These are phyloP conservation scores for Xylaria cubensis DNA, from an alignment of 495 filamentous ascomycete species.

Conservation along the genomic window DNA sequence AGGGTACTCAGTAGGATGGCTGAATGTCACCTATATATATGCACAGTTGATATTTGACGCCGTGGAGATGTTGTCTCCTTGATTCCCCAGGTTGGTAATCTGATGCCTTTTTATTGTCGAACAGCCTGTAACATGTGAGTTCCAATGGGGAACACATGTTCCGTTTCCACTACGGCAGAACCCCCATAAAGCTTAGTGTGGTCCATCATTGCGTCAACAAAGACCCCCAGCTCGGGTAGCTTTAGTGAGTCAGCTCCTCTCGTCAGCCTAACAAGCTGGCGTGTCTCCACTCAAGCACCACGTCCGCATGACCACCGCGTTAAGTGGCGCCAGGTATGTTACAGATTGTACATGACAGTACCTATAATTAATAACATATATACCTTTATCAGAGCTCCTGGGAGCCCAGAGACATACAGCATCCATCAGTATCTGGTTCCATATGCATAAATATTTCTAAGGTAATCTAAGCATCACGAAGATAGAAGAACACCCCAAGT, in stretches of 20 bases:
- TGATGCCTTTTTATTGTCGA: constrained; percentile 16
- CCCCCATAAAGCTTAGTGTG: neutral
- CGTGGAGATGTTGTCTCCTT: neutral
- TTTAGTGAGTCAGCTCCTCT: neutral
- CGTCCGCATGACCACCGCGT: constrained; percentile 3
- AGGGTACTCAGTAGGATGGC: constrained; percentile 2
- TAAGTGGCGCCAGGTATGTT: constrained; percentile 13
- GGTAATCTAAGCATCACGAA: neutral
- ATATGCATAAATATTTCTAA: neutral
- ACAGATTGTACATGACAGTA: neutral
- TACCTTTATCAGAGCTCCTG: no score
- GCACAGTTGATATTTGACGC: neutral
- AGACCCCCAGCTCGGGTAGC: neutral
- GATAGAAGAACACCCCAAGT: neutral
- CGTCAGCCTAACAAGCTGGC: constrained; percentile 11
- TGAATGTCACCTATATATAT: neutral
- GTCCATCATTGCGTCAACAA: constrained; percentile 4
- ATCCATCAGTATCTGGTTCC: neutral
- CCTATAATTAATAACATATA: no score
- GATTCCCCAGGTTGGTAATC: constrained; percentile 12
- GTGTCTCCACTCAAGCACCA: constrained; percentile 16
- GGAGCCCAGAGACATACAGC: neutral
- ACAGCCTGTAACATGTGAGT: neutral
- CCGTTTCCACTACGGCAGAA: constrained; percentile 1
- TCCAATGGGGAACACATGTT: neutral